These are phyloP conservation scores for Suillus subalutaceus DNA, from an alignment of 768 basidiomycete species.

Conservation along the genomic window DNA sequence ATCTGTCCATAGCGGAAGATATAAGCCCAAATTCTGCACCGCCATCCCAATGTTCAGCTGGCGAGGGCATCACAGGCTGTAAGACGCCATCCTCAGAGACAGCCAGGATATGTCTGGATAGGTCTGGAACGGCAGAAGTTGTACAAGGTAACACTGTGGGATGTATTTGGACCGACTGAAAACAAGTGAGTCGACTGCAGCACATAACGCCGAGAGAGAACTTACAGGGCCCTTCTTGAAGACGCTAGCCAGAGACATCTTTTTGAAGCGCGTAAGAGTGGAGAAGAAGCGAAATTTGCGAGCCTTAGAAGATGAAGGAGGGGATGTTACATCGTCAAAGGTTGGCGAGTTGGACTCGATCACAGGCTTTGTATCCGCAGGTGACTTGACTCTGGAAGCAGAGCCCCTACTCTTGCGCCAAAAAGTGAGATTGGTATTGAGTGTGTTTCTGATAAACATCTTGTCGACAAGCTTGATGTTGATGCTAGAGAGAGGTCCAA, in stretches of 20 bases:
- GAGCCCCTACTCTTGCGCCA: not conserved
- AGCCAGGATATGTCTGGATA: too few relatives aligned
- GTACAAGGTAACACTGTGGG: not conserved
- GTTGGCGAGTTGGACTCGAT: not conserved
- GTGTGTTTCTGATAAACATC: not conserved
- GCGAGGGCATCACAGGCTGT: not conserved
- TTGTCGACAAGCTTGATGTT: not conserved
- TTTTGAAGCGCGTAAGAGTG: not conserved
- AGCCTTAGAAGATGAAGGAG: not conserved
- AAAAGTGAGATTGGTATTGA: not conserved
- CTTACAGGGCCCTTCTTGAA: not conserved
- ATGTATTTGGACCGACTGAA: not conserved
- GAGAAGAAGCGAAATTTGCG: constrained; percentile 1
- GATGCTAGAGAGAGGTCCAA: constrained; percentile 4
- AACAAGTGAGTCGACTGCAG: not conserved
- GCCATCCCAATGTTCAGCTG: not conserved
- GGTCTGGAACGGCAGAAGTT: not conserved
- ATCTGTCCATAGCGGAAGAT: not conserved
- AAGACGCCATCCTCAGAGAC: constrained; percentile 5
- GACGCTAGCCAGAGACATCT: not conserved
- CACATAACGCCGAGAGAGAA: not conserved
- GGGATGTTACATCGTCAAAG: not conserved
- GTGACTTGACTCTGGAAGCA: not conserved
- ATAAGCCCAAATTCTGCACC: not conserved
- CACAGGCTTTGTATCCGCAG: not conserved